Evolutionary conservation across 768 basidiomycete genomes (phyloP).

Genomic region (Tricholomella constricta): DNA sequence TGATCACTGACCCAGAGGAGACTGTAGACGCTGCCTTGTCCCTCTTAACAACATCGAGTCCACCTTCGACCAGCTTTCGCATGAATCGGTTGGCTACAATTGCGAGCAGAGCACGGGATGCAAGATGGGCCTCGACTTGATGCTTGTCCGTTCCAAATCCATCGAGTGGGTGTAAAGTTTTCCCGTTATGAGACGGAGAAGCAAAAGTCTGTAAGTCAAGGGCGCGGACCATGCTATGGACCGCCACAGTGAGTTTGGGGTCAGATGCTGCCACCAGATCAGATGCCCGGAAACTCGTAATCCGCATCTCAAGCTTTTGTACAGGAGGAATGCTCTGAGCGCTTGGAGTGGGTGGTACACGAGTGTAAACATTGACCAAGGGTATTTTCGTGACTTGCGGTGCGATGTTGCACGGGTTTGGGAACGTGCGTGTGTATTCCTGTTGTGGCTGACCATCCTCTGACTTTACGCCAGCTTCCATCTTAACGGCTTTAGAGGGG

Average conservation of each 20-base stretch:
- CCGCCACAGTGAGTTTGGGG: constrained; percentile 32
- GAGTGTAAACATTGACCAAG: constrained; percentile 26
- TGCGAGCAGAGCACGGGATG: constrained; percentile 43
- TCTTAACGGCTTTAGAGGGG: neutral
- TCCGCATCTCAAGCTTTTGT: neutral
- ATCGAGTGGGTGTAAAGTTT: constrained; percentile 28
- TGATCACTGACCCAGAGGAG: constrained; percentile 15
- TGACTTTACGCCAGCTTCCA: neutral
- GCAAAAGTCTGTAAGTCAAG: constrained; percentile 30
- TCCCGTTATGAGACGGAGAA: constrained; percentile 5
- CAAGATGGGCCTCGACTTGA: constrained; percentile 36
- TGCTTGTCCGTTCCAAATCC: constrained; percentile 25
- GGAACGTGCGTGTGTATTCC: neutral
- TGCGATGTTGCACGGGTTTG: constrained; percentile 12
- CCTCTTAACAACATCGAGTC: constrained; percentile 34
- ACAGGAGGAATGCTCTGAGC: neutral
- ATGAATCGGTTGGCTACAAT: constrained; percentile 36
- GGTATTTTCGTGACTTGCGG: constrained; percentile 29
- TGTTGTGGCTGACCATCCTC: neutral
- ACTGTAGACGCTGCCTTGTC: constrained; percentile 29
- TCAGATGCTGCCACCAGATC: constrained; percentile 32
- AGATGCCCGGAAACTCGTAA: constrained; percentile 2
- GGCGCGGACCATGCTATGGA: constrained; percentile 27
- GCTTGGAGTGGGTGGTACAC: neutral
- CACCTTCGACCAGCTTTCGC: constrained; percentile 36